Evolutionary conservation across 176 grass and related monocot genomes (phyloP), one percentile per base, ranked within the genome.

Genomic region (Paspalum notatum): DNA sequence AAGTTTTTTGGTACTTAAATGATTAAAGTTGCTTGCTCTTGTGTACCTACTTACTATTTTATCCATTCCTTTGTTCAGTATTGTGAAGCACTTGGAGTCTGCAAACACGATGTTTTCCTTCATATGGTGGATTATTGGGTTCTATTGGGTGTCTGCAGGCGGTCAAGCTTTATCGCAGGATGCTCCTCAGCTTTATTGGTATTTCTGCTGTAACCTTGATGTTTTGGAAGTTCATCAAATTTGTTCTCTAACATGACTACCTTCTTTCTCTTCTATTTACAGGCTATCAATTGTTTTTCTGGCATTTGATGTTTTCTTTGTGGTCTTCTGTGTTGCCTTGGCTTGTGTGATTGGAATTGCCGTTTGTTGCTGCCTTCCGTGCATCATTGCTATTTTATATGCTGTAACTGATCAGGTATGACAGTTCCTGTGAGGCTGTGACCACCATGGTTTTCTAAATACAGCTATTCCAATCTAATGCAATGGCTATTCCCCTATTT

Each of bases 91-190:
- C 69, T 69, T 98, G 79, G 96, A 98, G 80, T 95, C 92, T 26
- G 92, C 90, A 75, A 98, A 98, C 89, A 98, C 92, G 3, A 98
- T 98, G 92, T 91, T 95, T 88, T 98, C 96, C 15, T 98, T 98
- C 83, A 87, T 98, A 91, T 98, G 96, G 96, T 95, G 96, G 96
- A 93, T 98, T 57, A 84, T 91, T 77, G 96, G 92, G 47, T 95
- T 98, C 86, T 98, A 95, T 59, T 98, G 96, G 96, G 83, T 98
- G 38, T 98, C 96, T 81, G 86, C 82, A 76, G 92, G 96, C 61
- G 88, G 96, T 81, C 86, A 95, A 80, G 51, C 80, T 61, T 79
- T 98, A 79, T 82, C 86, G 18, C 84, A 63, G 48, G 80, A 93
- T 63, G 92, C 96, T 60, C 96, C 96, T 72, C 92, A 95, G 73